Evolutionary conservation across 192 early-diverging fungal species (phyloP).

Genomic region (Fimicolochytrium jonesii): DNA sequence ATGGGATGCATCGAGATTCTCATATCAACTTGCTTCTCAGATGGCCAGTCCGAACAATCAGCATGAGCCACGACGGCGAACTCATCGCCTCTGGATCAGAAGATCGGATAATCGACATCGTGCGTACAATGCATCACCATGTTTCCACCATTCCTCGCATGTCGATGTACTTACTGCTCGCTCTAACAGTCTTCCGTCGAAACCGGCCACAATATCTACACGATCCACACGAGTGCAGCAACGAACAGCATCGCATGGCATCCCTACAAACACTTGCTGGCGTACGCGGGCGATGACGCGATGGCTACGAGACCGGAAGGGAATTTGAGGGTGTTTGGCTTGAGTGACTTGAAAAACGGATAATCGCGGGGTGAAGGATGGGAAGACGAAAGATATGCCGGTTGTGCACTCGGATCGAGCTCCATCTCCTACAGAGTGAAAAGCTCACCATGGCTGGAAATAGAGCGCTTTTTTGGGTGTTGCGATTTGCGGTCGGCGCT

Average conservation of each 20-base stretch:
- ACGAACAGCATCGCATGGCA: slow-evolving; percentile 80
- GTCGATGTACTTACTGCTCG: background rate
- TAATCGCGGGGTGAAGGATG: background rate
- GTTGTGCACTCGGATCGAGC: too few species aligned
- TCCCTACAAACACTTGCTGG: slow-evolving; percentile 68
- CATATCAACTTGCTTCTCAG: slow-evolving; percentile 27
- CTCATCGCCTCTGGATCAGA: slow-evolving; percentile 72
- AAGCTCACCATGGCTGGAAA: too few species aligned
- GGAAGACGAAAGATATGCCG: too few species aligned
- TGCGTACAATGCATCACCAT: too few species aligned
- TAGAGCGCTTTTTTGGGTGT: too few species aligned
- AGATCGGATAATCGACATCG: slow-evolving; percentile 73
- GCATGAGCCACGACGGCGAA: slow-evolving; percentile 76
- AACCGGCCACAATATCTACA: slow-evolving; percentile 65
- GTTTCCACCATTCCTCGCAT: background rate
- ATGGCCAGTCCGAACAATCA: slow-evolving; percentile 72
- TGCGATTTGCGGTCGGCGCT: too few species aligned
- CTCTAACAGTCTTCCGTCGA: slow-evolving; percentile 73
- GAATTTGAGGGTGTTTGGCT: slow-evolving; percentile 29
- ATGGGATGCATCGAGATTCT: slow-evolving; percentile 47
- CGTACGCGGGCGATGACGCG: slow-evolving; percentile 72
- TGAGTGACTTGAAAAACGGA: too few species aligned
- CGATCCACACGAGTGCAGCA: slow-evolving; percentile 59
- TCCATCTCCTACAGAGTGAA: too few species aligned
- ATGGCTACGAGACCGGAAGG: slow-evolving; percentile 16